A percentile compares a stretch with the other conserved stretches of the same genome.
Conservation (phyloP, 192 early-diverging fungal genomes). For the Coemansia biformis region DNA sequence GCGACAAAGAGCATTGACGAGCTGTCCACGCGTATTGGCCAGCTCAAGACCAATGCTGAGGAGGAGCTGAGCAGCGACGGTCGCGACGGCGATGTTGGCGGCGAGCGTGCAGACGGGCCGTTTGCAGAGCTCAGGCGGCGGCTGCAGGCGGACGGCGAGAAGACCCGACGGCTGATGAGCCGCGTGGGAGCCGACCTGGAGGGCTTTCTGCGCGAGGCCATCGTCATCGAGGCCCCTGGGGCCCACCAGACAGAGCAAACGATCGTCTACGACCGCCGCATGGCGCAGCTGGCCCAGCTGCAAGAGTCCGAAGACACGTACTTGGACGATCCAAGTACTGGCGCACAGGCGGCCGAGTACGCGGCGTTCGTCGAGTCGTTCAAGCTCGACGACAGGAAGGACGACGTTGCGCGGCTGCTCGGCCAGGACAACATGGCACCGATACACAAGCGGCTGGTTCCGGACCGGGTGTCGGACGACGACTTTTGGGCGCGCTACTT, state of each 20-base stretch:
- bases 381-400: conserved; percentile 1
- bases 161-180: conserved; percentile 28
- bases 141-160: conserved; percentile 19
- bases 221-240: conserved; percentile 47
- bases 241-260: conserved; percentile 17
- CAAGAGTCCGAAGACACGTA: conserved; percentile 33
- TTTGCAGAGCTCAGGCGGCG: conserved; percentile 8
- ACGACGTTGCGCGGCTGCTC: conserved; percentile 8
- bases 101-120: not conserved
- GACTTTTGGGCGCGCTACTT: conserved; percentile 48
- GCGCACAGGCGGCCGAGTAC: conserved; percentile 2
- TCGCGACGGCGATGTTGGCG: not conserved
- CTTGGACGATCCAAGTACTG: conserved; percentile 16
- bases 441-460: conserved; percentile 23
- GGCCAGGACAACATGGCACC: conserved; percentile 12
- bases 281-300: conserved; percentile 38
- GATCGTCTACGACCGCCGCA: conserved; percentile 45
- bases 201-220: conserved; percentile 39
- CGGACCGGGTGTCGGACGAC: conserved; percentile 10
- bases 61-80: conserved; percentile 4
- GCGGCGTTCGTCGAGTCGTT: conserved; percentile 15
- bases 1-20: conserved; percentile 34
- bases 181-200: conserved; percentile 36
- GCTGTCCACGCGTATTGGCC: conserved; percentile 24
- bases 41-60: conserved; percentile 27